Evolutionary conservation across 768 basidiomycete species (phyloP), one percentile per base, ranked within the genome.

Genomic region (Auriscalpium microsporum): DNA sequence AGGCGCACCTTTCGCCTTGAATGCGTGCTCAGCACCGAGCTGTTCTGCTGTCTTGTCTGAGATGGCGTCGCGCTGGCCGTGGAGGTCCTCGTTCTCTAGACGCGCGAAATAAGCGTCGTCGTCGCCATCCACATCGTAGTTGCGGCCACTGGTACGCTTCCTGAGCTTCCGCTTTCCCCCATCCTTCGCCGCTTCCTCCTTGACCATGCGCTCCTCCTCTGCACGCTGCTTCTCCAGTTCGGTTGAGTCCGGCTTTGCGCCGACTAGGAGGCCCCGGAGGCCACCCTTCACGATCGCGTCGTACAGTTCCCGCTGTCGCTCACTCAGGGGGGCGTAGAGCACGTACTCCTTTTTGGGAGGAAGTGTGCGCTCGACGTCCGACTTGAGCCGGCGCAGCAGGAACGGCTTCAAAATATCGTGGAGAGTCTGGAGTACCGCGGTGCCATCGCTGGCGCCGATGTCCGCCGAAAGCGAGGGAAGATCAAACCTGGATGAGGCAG

Each of bases 341-440:
- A 97, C 82, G 63, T 99, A 99, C 69, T 94, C 91, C 68, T 94
- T 94, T 72, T 92, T 93, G 3, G 89, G 89, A 0, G 96, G 96
- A 4, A 98, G 73, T 23, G 78, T 72, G 54, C 79, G 78, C 61
- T 83, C 79, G 9, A 98, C 95, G 62, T 99, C 96, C 7, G 75
- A 83, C 69, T 98, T 98, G 55, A 97, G 77, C 10, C 96, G 82
- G 10, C 96, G 83, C 0, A 98, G 77, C 33, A 98, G 79, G 77
- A 98, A 99, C 1, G 96, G 96, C 62, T 94, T 93, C 49, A 99
- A 81, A 63, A 99, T 94, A 2, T 82, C 81, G 67, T 96, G 94
- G 0, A 97, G 79, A 0, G 87, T 80, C 33, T 80, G 75, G 56
- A 96, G 86, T 61, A 95, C 78, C 42, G 81, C 75, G 0, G 79